Percentiles rank a stretch among this genome's conserved stretches.
phyloP scores from a whole-genome alignment of 352 stramenopile species.

The Phytophthora chlamydospora region DNA sequence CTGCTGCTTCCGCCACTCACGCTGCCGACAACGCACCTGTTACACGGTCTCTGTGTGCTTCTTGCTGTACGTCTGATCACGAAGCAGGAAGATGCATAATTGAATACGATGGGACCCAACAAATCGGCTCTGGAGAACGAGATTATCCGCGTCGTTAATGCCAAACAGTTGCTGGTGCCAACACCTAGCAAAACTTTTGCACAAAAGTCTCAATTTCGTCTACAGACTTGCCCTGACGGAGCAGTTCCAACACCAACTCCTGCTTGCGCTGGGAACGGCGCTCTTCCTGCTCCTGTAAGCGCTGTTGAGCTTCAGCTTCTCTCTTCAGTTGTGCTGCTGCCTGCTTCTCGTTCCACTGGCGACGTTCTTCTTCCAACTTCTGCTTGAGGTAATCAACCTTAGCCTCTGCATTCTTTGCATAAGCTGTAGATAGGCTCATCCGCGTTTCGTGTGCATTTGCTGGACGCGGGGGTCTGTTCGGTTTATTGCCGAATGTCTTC shows the following conservation, averaged over 20 bases:
- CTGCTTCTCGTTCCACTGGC: constrained; percentile 9
- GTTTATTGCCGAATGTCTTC: neutral
- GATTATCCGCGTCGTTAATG: no score
- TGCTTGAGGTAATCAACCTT: constrained; percentile 10
- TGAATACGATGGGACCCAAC: no score
- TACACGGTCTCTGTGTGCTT: constrained; percentile 80
- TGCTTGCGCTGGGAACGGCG: neutral
- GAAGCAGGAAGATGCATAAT: no score
- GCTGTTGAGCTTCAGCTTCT: neutral
- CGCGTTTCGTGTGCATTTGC: constrained; percentile 2
- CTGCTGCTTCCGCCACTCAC: constrained; percentile 17
- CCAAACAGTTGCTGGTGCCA: no score
- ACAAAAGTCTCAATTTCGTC: constrained; percentile 7
- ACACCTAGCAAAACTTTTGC: constrained; percentile 1
- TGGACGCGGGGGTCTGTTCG: neutral
- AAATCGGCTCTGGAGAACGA: no score
- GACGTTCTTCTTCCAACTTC: constrained; percentile 12
- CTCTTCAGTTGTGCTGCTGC: neutral
- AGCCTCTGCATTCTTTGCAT: neutral
- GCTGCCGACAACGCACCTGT: constrained; percentile 65
- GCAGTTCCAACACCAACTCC: constrained; percentile 3
- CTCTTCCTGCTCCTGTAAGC: neutral
- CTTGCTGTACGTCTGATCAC: constrained; percentile 73
- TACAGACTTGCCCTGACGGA: neutral
- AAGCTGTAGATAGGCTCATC: constrained; percentile 3